Conservation (phyloP, 1,139 yeast genomes). For the Blastobotrys illinoisensis region DNA sequence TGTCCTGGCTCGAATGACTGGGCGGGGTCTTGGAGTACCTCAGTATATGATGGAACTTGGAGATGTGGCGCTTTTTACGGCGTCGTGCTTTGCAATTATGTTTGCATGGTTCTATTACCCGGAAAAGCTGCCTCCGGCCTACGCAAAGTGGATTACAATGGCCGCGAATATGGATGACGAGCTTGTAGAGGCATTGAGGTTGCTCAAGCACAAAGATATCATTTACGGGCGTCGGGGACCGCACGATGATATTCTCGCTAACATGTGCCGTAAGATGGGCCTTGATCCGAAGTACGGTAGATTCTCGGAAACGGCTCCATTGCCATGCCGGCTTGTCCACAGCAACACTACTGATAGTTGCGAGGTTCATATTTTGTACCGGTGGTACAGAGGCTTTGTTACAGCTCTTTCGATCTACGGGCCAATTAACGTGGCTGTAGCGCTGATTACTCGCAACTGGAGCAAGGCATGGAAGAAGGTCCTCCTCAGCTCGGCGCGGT, state of each 20-base stretch:
- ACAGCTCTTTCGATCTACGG: conserved; percentile 32
- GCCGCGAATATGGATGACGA: conserved; percentile 40
- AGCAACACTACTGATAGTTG: conserved; percentile 35
- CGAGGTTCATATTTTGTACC: conserved; percentile 36
- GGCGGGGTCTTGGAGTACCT: conserved; percentile 10
- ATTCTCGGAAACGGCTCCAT: conserved; percentile 29
- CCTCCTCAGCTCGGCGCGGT: conserved; percentile 26
- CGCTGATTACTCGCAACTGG: conserved; percentile 12
- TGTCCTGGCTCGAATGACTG: conserved; percentile 16
- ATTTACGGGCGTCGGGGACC: conserved; percentile 31
- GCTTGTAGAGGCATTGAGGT: conserved; percentile 32
- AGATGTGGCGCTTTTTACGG: conserved; percentile 25
- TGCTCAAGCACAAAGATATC: conserved; percentile 28
- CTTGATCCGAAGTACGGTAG: conserved; percentile 30
- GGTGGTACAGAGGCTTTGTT: conserved; percentile 36
- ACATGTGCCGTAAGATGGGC: conserved; percentile 29
- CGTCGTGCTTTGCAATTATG: conserved; percentile 34
- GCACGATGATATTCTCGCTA: conserved; percentile 26
- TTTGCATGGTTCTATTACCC: conserved; percentile 40
- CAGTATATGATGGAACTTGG: conserved; percentile 22
- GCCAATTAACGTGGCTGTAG: conserved; percentile 23
- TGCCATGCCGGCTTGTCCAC: conserved; percentile 39
- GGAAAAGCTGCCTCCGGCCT: conserved; percentile 35
- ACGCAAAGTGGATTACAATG: conserved; percentile 39
- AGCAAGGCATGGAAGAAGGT: conserved; percentile 11